Percentiles rank a stretch among this genome's conserved stretches.
These are phyloP conservation scores for Flaveria trinervia DNA, from an alignment of 129 eudicot species.

Conservation along the genomic window DNA sequence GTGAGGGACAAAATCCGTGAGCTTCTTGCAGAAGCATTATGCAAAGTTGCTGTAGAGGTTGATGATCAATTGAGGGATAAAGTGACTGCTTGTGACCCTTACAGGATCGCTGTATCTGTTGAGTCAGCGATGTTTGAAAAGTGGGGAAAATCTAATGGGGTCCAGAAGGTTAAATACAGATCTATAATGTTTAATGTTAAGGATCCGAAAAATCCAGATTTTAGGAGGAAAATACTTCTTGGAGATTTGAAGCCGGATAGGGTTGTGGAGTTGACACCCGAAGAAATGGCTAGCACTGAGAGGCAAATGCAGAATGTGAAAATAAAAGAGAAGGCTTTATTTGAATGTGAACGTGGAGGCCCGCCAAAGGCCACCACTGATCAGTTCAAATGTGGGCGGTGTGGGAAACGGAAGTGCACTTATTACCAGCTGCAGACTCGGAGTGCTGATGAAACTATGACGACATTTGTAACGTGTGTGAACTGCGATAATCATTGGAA, in stretches of 20 bases:
- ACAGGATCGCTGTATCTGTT: conserved; percentile 62
- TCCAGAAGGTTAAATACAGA: conserved; percentile 70
- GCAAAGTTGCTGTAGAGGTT: conserved; percentile 60
- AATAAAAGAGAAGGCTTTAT: conserved; percentile 72
- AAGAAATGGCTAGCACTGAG: conserved; percentile 84
- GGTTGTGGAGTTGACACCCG: conserved; percentile 59
- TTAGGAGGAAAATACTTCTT: conserved; percentile 68
- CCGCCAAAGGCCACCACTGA: conserved; percentile 74
- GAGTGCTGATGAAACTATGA: conserved; percentile 96
- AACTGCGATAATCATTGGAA: conserved; percentile 92
- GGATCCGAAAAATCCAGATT: conserved; percentile 86
- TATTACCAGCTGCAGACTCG: conserved; percentile 93
- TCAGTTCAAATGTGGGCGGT: conserved; percentile 71
- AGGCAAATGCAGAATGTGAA: conserved; percentile 55
- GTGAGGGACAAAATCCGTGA: conserved; percentile 74
- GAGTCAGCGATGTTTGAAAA: conserved; percentile 87
- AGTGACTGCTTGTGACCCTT: conserved; percentile 64
- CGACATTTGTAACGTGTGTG: conserved; percentile 82
- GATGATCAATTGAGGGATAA: conserved; percentile 47
- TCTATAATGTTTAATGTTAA: conserved; percentile 72
- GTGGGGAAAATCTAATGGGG: conserved; percentile 70
- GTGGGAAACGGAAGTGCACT: conserved; percentile 69
- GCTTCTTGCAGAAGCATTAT: conserved; percentile 70
- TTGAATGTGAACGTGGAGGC: conserved; percentile 70
- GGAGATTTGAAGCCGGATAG: conserved; percentile 61